Base-by-base conservation (phyloP, 441 rosid genomes). In the Francoa sonchifolia region DNA sequence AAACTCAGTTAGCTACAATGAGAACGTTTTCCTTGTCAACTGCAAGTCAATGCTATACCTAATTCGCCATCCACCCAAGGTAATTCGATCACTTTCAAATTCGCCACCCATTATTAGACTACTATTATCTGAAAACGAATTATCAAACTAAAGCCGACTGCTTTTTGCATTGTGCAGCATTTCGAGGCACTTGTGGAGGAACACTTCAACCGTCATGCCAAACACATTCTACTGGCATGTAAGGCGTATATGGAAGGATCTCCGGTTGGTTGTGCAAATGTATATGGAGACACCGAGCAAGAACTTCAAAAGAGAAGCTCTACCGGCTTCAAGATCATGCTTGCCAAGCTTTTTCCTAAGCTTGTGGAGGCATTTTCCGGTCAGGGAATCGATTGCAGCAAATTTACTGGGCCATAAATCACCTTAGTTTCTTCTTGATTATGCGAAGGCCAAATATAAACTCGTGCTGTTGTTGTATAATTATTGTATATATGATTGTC, bases 301-400 rank as follows among this genome's bases (percentile, higher is more conserved):
- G 83, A 51, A 61, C 56, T 45, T 34, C 59, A 65, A 19, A 59
- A 62, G 48, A 68, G 73, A 20, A 66, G 71, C 54, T 82, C 96
- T n/a, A 65, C 72, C 0, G 94, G 98, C 12, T 89, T 89, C 82
- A 82, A 79, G 70, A 76, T 89, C 63, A 89, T 84, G 92, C 89
- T 89, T 1, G 45, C 71, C 33, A 89, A 89, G 77, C 71, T 89
- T 50, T 76, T 54, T 37, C 79, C 86, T 21, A 85, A 74, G 62
- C 92, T 89, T 3, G 59, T 66, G 25, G 80, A 74, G 42, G 82
- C 92, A 26, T 79, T 89, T 73, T 64, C 77, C 2, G 69, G 59
- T 14, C 71, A 63, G 58, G 97, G 79, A 47, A 69, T 76, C 11
- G 66, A 76, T 50, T 74, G 85, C 72, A 52, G 65, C 65, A 57